Conservation (phyloP, 1,284 basidiomycete genomes). For the Ceratobasidium theobromae region DNA sequence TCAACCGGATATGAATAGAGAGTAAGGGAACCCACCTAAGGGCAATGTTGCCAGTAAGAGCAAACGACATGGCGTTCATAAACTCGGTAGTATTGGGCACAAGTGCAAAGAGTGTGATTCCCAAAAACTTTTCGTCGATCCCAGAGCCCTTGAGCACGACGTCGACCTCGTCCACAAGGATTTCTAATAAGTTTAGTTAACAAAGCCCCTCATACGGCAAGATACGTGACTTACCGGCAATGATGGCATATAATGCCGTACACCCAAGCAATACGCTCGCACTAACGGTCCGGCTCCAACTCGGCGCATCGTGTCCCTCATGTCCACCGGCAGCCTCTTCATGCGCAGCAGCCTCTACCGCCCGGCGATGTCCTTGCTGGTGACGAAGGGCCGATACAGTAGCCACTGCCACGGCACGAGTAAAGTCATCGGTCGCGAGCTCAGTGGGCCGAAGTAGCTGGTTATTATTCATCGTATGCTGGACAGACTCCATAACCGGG, state of each 20-base stretch:
- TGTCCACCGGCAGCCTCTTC: conserved; percentile 57
- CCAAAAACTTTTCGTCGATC: conserved; percentile 97
- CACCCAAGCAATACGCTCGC: conserved; percentile 86
- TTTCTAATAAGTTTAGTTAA: conserved; percentile 54
- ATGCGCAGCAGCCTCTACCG: background rate
- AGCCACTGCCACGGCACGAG: conserved; percentile 85
- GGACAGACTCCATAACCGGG: conserved; percentile 76
- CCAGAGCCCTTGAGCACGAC: conserved; percentile 91
- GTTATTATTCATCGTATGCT: conserved; percentile 67
- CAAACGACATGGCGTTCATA: conserved; percentile 99
- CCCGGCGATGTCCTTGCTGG: conserved; percentile 43
- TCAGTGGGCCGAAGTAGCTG: conserved; percentile 54
- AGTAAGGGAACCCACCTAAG: conserved; percentile 63
- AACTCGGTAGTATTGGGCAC: conserved; percentile 99
- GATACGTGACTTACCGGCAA: conserved; percentile 92
- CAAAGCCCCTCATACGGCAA: no score
- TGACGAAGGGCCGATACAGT: conserved; percentile 84
- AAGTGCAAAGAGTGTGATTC: conserved; percentile 93
- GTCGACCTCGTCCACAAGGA: conserved; percentile 94
- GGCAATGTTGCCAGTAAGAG: conserved; percentile 95
- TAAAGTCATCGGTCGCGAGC: conserved; percentile 82
- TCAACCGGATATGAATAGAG: conserved; percentile 26
- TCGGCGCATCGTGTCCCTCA: conserved; percentile 92
- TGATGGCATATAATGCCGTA: conserved; percentile 92
- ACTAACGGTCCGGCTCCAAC: conserved; percentile 86